phyloP scores from a whole-genome alignment of 192 early-diverging fungal species.

The Martensiomyces pterosporus region DNA sequence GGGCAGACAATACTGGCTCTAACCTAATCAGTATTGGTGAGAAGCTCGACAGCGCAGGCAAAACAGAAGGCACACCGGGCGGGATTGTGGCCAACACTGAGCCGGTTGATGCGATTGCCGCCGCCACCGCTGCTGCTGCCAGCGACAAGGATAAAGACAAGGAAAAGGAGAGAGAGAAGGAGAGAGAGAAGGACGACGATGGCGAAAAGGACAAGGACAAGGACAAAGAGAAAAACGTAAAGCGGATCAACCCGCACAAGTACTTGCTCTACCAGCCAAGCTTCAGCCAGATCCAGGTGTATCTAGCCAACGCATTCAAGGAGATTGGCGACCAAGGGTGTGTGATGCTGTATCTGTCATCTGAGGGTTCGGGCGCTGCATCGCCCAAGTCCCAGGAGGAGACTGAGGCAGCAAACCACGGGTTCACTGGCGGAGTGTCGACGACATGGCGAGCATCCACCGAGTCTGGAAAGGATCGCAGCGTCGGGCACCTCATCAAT shows the following conservation, averaged over 20 bases:
- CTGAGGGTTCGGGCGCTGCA: constrained; percentile 60
- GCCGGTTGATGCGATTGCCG: constrained; percentile 2
- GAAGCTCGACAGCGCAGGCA: too few species aligned
- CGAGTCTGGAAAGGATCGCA: constrained; percentile 29
- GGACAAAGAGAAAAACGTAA: constrained; percentile 1
- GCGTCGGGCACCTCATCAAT: constrained; percentile 56
- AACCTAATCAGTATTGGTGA: too few species aligned
- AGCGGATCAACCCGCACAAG: constrained; percentile 78
- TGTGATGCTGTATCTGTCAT: constrained; percentile 85
- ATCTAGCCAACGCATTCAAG: constrained; percentile 86
- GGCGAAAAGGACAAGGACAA: constrained; percentile 8
- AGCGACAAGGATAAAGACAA: constrained; percentile 16
- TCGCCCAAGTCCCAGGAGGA: background rate
- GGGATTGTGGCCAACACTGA: constrained; percentile 8
- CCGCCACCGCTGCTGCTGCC: constrained; percentile 3
- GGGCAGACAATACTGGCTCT: too few species aligned
- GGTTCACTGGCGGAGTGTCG: constrained; percentile 44
- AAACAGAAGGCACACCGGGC: constrained; percentile 1
- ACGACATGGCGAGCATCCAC: constrained; percentile 36
- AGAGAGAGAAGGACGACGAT: background rate
- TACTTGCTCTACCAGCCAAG: constrained; percentile 90
- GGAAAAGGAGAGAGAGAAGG: background rate
- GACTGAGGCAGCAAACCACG: constrained; percentile 11
- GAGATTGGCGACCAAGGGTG: constrained; percentile 86
- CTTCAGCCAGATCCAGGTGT: constrained; percentile 86